Conservation (phyloP, 2,329 filamentous ascomycete species). For the Aspergillus fijiensis region DNA sequence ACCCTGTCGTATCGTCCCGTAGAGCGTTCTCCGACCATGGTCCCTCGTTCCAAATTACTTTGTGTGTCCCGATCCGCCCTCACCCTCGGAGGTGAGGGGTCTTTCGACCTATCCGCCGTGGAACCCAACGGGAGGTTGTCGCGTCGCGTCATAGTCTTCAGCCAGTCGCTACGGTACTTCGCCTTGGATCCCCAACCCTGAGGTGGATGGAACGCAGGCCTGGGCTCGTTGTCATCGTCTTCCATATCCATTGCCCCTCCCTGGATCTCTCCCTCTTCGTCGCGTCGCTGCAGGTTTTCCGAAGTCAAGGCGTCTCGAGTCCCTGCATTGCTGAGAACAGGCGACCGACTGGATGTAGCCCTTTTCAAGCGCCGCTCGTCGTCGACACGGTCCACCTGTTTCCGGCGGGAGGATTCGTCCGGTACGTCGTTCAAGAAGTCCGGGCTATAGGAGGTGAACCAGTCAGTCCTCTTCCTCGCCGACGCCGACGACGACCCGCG, state of each 20-base stretch:
- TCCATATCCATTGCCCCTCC: slow-evolving; percentile 17
- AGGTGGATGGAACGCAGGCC: slow-evolving; percentile 39
- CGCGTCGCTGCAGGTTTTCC: slow-evolving; percentile 39
- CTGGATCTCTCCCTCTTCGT: slow-evolving; percentile 29
- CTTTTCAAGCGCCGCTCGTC: slow-evolving; percentile 42
- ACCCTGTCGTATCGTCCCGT: slow-evolving; percentile 15
- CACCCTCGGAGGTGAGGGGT: slow-evolving; percentile 21
- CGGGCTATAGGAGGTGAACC: slow-evolving; percentile 29
- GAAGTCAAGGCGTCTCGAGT: slow-evolving; percentile 31
- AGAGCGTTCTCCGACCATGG: slow-evolving; percentile 24
- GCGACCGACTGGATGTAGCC: slow-evolving; percentile 39
- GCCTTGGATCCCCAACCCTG: slow-evolving; percentile 38
- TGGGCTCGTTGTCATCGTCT: slow-evolving; percentile 23
- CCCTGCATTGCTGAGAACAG: slow-evolving; percentile 41
- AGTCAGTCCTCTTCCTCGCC: slow-evolving; percentile 19
- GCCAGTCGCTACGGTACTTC: slow-evolving; percentile 35
- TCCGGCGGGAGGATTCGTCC: slow-evolving; percentile 36
- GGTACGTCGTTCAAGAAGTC: slow-evolving; percentile 36
- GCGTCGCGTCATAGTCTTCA: slow-evolving; percentile 31
- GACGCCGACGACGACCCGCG: slow-evolving; percentile 28
- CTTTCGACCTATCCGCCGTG: slow-evolving; percentile 18
- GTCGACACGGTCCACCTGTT: slow-evolving; percentile 34
- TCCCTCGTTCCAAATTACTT: slow-evolving; percentile 26
- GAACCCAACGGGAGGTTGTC: slow-evolving; percentile 21
- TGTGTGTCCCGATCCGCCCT: slow-evolving; percentile 31